Conservation (phyloP, 441 rosid genomes). For the Viola pubescens region DNA sequence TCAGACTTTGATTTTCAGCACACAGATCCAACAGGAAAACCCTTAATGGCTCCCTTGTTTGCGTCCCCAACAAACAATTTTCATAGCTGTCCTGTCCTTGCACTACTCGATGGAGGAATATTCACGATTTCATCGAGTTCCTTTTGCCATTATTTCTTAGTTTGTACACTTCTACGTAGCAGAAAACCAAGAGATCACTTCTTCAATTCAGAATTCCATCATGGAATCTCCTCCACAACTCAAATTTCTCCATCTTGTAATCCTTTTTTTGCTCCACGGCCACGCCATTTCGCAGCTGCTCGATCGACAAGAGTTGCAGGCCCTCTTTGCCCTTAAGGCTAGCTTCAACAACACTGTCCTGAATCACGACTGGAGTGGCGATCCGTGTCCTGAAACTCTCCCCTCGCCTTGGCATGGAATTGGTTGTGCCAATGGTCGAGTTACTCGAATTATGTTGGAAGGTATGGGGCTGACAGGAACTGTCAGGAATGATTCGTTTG, state of each 20-base stretch:
- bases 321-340: constrained; percentile 33
- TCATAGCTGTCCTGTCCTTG: constrained; percentile 28
- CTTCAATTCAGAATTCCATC: neutral
- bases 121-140: constrained; percentile 16
- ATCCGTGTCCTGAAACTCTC: constrained; percentile 24
- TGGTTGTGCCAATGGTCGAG: constrained; percentile 26
- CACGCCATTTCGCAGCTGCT: neutral
- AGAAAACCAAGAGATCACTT: neutral
- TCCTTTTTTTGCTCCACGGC: constrained; percentile 2
- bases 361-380: constrained; percentile 38
- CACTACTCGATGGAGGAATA: constrained; percentile 10
- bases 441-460: constrained; percentile 30
- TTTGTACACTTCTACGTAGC: neutral
- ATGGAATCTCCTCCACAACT: constrained; percentile 16
- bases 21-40: constrained; percentile 7
- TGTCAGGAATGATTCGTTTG: constrained; percentile 19
- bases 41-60: constrained; percentile 12
- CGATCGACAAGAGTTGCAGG: constrained; percentile 26
- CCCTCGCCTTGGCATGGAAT: constrained; percentile 36
- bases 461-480: constrained; percentile 24
- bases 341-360: constrained; percentile 31
- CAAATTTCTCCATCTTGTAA: constrained; percentile 8
- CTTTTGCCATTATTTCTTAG: neutral
- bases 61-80: constrained; percentile 25
- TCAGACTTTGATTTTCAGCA: constrained; percentile 20